Evolutionary conservation across 768 basidiomycete species (phyloP).

Genomic region (Scleroderma citrinum): DNA sequence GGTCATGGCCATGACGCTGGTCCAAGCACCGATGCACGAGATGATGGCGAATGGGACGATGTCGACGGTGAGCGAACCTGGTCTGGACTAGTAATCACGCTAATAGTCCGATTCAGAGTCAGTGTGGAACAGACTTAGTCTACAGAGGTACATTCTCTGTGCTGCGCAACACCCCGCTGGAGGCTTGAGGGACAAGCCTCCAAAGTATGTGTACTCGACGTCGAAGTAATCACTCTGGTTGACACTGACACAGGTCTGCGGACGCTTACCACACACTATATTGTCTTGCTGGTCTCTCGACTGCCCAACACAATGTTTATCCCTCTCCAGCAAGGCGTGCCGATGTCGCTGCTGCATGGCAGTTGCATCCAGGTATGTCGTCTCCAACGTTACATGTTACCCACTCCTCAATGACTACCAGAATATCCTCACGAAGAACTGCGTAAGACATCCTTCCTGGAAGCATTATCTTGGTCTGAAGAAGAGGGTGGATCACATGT

Average conservation of each 20-base stretch:
- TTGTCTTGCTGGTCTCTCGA: constrained; percentile 84
- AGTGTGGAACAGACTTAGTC: constrained; percentile 54
- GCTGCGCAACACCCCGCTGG: constrained; percentile 84
- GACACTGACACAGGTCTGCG: constrained; percentile 46
- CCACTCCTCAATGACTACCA: constrained; percentile 15
- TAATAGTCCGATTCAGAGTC: constrained; percentile 30
- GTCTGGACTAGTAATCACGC: neutral
- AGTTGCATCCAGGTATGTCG: constrained; percentile 13
- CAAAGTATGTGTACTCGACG: constrained; percentile 56
- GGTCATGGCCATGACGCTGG: constrained; percentile 27
- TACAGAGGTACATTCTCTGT: constrained; percentile 83
- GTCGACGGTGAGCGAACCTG: constrained; percentile 46
- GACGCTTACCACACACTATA: constrained; percentile 96
- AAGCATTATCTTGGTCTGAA: constrained; percentile 60
- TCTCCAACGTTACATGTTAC: neutral
- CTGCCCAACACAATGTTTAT: constrained; percentile 75
- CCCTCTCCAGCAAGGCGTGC: constrained; percentile 36
- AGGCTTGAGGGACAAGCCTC: constrained; percentile 92
- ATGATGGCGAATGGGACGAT: constrained; percentile 60
- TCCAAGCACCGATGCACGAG: constrained; percentile 4
- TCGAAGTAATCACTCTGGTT: neutral
- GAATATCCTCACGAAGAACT: constrained; percentile 19
- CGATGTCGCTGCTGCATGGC: constrained; percentile 37
- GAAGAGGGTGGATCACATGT: constrained; percentile 52
- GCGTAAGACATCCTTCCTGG: constrained; percentile 45